Evolutionary conservation across 2,329 filamentous ascomycete genomes (phyloP).

Genomic region (Phyllosticta citriasiana): DNA sequence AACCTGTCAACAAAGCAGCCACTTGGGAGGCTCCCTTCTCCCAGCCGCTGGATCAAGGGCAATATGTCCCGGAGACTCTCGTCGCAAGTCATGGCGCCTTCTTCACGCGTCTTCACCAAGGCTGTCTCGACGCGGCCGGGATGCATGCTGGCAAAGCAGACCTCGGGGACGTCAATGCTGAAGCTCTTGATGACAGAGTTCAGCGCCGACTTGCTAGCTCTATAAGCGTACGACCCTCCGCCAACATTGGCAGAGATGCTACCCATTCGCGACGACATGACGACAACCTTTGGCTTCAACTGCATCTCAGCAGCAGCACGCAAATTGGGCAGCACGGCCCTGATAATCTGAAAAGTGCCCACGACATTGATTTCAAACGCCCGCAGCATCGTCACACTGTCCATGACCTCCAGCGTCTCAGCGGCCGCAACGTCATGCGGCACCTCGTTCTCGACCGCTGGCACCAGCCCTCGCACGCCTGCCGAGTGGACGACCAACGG

Average conservation of each 20-base stretch:
- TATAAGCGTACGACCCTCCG: conserved; percentile 37
- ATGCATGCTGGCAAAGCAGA: conserved; percentile 34
- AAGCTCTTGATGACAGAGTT: conserved; percentile 38
- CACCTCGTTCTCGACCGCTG: conserved; percentile 16
- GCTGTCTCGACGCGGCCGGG: conserved; percentile 37
- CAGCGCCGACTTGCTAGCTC: conserved; percentile 37
- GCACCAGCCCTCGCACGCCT: conserved; percentile 36
- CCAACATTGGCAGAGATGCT: conserved; percentile 29
- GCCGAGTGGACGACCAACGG: conserved; percentile 35
- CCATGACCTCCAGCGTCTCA: conserved; percentile 33
- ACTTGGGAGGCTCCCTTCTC: conserved; percentile 17
- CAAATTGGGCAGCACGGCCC: conserved; percentile 28
- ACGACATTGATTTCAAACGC: conserved; percentile 34
- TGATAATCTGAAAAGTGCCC: conserved; percentile 33
- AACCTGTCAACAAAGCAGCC: conserved; percentile 36
- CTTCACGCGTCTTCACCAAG: conserved; percentile 35
- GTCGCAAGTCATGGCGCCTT: conserved; percentile 32
- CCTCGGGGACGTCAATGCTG: conserved; percentile 33
- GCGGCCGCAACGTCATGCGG: conserved; percentile 28
- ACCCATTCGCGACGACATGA: conserved; percentile 38
- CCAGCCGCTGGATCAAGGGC: conserved; percentile 26
- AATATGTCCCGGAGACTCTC: conserved; percentile 33
- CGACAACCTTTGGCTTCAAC: conserved; percentile 25
- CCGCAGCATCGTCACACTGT: conserved; percentile 26
- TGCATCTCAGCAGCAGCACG: neutral